Evolutionary conservation across 495 filamentous ascomycete species (phyloP).

Genomic region (Aspergillus biplanus): DNA sequence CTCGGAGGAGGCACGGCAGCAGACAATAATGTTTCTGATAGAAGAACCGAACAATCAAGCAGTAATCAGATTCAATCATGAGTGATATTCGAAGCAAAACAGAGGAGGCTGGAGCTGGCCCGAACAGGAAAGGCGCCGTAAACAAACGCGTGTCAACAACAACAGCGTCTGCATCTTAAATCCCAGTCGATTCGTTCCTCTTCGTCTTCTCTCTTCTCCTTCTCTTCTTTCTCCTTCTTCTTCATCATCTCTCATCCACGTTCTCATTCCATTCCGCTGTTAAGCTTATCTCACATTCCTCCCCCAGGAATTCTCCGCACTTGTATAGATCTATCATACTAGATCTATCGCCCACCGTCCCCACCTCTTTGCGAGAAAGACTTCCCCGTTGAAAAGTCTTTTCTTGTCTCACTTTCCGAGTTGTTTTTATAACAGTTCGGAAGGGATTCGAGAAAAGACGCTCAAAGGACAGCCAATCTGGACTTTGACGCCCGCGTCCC

Average conservation of each 20-base stretch:
- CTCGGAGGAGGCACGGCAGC: neutral
- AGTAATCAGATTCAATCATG: neutral
- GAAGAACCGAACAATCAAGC: neutral
- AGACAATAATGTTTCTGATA: neutral
- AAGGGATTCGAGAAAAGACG: constrained; percentile 93
- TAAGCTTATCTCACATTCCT: constrained; percentile 36
- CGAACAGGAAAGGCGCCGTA: constrained; percentile 34
- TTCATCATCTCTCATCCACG: constrained; percentile 22
- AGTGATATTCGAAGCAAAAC: neutral
- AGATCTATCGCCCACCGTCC: constrained; percentile 26
- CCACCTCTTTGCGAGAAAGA: constrained; percentile 43
- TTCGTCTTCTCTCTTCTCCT: constrained; percentile 19
- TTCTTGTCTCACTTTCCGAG: constrained; percentile 96
- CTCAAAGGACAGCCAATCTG: constrained; percentile 90
- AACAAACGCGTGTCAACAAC: constrained; percentile 34
- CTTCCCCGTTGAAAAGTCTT: constrained; percentile 56
- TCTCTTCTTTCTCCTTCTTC: constrained; percentile 19
- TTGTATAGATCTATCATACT: constrained; percentile 27
- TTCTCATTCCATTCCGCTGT: constrained; percentile 23
- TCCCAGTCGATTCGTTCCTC: constrained; percentile 17
- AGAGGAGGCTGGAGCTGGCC: constrained; percentile 20
- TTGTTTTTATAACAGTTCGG: constrained; percentile 72
- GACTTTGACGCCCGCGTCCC: constrained; percentile 99
- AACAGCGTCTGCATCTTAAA: constrained; percentile 21
- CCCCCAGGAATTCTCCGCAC: constrained; percentile 26